Percentiles rank a stretch among this genome's conserved stretches.
Conservation (phyloP, 2,329 filamentous ascomycete genomes). For the Hypoxylon sp. region DNA sequence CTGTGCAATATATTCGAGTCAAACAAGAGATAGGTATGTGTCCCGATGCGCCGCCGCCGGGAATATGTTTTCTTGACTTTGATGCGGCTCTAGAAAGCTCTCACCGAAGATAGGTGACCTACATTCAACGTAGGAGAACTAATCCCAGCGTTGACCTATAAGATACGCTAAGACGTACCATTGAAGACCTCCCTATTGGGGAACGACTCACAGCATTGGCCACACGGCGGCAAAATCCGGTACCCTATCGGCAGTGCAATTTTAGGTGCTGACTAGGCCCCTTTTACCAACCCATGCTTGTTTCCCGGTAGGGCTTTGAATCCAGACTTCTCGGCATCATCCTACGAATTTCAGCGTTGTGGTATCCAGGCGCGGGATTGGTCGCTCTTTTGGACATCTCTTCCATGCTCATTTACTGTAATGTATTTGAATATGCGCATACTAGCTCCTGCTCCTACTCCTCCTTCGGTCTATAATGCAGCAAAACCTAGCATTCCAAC, state of each 20-base stretch:
- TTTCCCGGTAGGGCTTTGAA: slow-evolving; percentile 16
- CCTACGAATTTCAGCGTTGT: slow-evolving; percentile 13
- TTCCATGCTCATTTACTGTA: neutral
- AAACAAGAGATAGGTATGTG: neutral
- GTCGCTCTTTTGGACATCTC: neutral
- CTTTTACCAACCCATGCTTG: slow-evolving; percentile 8
- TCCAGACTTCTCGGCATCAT: slow-evolving; percentile 25
- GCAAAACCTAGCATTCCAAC: neutral
- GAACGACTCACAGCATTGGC: slow-evolving; percentile 18
- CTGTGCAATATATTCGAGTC: slow-evolving; percentile 23
- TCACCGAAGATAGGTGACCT: neutral
- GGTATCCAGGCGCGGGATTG: slow-evolving; percentile 11
- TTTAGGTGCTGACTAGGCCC: slow-evolving; percentile 20
- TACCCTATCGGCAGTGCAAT: slow-evolving; percentile 30
- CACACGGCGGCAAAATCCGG: slow-evolving; percentile 13
- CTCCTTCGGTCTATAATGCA: too few species aligned
- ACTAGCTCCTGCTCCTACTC: too few species aligned
- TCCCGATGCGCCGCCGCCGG: neutral
- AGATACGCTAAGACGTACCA: neutral
- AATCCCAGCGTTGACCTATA: neutral
- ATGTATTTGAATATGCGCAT: neutral
- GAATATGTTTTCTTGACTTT: slow-evolving; percentile 11
- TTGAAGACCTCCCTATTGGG: slow-evolving; percentile 31
- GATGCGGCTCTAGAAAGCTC: slow-evolving; percentile 30
- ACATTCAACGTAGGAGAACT: neutral